A percentile compares a stretch with the other conserved stretches of the same genome.
These are phyloP conservation scores for Salpingoeca rosetta DNA, from an alignment of 78 protist species.

Conservation along the genomic window DNA sequence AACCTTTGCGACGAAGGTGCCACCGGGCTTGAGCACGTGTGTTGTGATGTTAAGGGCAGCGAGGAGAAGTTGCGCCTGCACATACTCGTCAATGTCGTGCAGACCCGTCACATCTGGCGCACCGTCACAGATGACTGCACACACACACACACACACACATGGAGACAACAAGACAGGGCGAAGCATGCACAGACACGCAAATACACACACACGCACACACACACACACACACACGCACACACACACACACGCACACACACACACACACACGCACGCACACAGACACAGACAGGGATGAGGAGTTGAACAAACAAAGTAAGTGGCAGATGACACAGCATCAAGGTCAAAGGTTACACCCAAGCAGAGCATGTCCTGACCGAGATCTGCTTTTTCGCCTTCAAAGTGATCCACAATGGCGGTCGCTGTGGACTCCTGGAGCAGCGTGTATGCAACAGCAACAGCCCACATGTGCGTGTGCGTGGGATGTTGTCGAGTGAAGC, in stretches of 20 bases:
- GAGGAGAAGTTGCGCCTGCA: constrained; percentile 81
- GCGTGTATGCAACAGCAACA: background rate
- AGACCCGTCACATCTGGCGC: constrained; percentile 73
- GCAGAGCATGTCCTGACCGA: too few species aligned
- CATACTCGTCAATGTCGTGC: constrained; percentile 95
- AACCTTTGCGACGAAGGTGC: constrained; percentile 94
- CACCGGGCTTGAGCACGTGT: constrained; percentile 76
- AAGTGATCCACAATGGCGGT: constrained; percentile 53
- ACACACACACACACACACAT: background rate
- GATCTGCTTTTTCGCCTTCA: constrained; percentile 80
- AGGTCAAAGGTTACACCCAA: too few species aligned
- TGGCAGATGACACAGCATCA: too few species aligned
- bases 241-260: too few species aligned
- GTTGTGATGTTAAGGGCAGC: constrained; percentile 94
- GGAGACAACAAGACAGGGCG: background rate
- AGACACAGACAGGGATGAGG: too few species aligned
- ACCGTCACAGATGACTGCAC: background rate
- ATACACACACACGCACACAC: too few species aligned
- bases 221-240: background rate
- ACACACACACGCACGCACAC: too few species aligned
- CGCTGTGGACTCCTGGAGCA: constrained; percentile 21
- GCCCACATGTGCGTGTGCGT: background rate
- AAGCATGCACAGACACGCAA: background rate
- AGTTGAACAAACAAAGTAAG: too few species aligned
- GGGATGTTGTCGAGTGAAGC: background rate